Conservation (phyloP, 768 basidiomycete species). For the Auricularia cornea region DNA sequence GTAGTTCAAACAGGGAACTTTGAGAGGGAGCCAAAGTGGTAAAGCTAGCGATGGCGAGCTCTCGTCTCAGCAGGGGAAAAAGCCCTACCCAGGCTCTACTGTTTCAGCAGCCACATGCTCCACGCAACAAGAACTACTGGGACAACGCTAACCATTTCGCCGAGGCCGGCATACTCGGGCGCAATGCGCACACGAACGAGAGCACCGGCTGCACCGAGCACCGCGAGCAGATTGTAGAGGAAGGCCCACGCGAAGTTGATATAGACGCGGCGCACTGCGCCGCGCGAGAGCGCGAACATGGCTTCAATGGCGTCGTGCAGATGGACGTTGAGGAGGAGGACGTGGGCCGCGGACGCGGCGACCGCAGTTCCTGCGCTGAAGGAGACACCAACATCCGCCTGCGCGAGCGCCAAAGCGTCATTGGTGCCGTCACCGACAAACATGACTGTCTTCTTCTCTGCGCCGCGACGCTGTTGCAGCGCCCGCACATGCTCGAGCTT, state of each 20-base stretch:
- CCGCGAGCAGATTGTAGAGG: neutral
- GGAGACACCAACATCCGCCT: slow-evolving; percentile 1
- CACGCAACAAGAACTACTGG: slow-evolving; percentile 32
- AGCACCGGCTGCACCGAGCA: neutral
- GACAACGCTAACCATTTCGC: slow-evolving; percentile 34
- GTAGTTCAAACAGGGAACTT: too few relatives aligned
- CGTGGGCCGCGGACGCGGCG: neutral
- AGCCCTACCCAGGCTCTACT: neutral
- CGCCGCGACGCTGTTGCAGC: neutral
- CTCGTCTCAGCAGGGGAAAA: too few relatives aligned
- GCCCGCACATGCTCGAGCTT: neutral
- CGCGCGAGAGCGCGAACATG: neutral
- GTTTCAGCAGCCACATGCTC: neutral
- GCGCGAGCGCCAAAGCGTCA: slow-evolving; percentile 7
- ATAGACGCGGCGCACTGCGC: neutral
- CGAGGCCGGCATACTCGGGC: slow-evolving; percentile 36
- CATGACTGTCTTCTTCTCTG: neutral
- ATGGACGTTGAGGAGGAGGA: neutral
- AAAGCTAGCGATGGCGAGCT: too few relatives aligned
- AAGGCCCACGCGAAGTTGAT: neutral
- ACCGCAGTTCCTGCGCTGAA: neutral
- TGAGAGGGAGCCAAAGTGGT: too few relatives aligned
- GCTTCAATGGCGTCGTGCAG: neutral
- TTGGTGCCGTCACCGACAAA: slow-evolving; percentile 9
- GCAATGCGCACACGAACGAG: slow-evolving; percentile 26